A percentile compares a stretch with the other conserved stretches of the same genome.
phyloP scores from a whole-genome alignment of 2,329 filamentous ascomycete species.

The Bipolaris oryzae region DNA sequence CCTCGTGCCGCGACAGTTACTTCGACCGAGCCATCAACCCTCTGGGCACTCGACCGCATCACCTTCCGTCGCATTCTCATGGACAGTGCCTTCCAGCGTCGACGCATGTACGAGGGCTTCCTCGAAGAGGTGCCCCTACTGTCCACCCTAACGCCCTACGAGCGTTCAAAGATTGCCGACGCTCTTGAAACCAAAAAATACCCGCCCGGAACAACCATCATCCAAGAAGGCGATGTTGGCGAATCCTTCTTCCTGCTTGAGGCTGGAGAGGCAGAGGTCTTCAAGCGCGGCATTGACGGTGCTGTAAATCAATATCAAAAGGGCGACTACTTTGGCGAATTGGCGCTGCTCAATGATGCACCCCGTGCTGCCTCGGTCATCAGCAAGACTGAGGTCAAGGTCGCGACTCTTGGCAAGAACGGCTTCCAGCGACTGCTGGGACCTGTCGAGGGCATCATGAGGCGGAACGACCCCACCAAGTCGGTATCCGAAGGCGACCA shows the following conservation, averaged over 20 bases:
- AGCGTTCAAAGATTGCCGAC: slow-evolving; percentile 96
- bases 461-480: slow-evolving; percentile 69
- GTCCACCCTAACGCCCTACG: slow-evolving; percentile 82
- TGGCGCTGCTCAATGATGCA: slow-evolving; percentile 90
- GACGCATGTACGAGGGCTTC: slow-evolving; percentile 97
- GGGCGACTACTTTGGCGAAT: slow-evolving; percentile 96
- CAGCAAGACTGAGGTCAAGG: slow-evolving; percentile 85
- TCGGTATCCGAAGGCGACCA: slow-evolving; percentile 49
- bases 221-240: slow-evolving; percentile 88
- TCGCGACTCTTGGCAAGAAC: slow-evolving; percentile 88
- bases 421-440: slow-evolving; percentile 93
- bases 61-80: slow-evolving; percentile 98
- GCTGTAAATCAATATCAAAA: slow-evolving; percentile 83
- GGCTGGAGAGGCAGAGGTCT: slow-evolving; percentile 82
- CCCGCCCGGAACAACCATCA: slow-evolving; percentile 78
- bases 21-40: slow-evolving; percentile 78
- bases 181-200: slow-evolving; percentile 91
- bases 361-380: slow-evolving; percentile 90
- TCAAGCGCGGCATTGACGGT: slow-evolving; percentile 73
- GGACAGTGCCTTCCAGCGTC: slow-evolving; percentile 95
- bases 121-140: slow-evolving; percentile 91
- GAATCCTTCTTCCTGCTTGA: slow-evolving; percentile 92
- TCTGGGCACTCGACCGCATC: slow-evolving; percentile 94
- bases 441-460: slow-evolving; percentile 92
- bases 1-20: slow-evolving; percentile 93